phyloP scores from a whole-genome alignment of 371 early-diverging fungal genomes.

The Mucor circinelloides region DNA sequence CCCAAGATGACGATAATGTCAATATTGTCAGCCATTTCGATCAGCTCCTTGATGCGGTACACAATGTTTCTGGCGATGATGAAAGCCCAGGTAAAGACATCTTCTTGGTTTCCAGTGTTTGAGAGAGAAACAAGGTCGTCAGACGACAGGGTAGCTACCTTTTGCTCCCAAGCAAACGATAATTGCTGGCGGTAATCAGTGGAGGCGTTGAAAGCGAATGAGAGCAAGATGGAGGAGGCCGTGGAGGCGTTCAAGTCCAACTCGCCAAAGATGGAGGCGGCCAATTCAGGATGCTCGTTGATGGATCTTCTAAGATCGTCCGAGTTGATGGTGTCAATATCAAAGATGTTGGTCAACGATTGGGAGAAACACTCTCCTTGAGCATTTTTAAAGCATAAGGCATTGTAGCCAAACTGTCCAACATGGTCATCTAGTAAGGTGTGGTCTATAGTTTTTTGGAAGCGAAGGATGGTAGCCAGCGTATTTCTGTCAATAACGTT shows the following conservation, averaged over 20 bases:
- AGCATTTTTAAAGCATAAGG: constrained; percentile 38
- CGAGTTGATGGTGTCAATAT: constrained; percentile 34
- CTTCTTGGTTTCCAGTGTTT: constrained; percentile 20
- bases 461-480: constrained; percentile 48
- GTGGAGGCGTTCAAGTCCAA: constrained; percentile 24
- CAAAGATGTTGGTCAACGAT: constrained; percentile 45
- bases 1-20: constrained; percentile 82
- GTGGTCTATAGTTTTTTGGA: constrained; percentile 57
- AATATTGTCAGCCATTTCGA: constrained; percentile 70
- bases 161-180: constrained; percentile 53
- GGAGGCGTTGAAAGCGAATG: constrained; percentile 61
- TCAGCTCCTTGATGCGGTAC: constrained; percentile 58
- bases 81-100: constrained; percentile 45
- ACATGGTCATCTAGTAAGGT: constrained; percentile 46
- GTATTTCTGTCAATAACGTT: constrained; percentile 42
- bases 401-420: constrained; percentile 26
- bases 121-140: constrained; percentile 36
- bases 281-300: constrained; percentile 35
- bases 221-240: constrained; percentile 47
- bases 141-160: constrained; percentile 42
- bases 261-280: constrained; percentile 24
- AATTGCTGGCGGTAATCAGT: constrained; percentile 49
- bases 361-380: constrained; percentile 37
- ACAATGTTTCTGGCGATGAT: constrained; percentile 54
- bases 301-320: constrained; percentile 35